Evolutionary conservation across 441 rosid genomes (phyloP).

Genomic region (Oxalis stricta): DNA sequence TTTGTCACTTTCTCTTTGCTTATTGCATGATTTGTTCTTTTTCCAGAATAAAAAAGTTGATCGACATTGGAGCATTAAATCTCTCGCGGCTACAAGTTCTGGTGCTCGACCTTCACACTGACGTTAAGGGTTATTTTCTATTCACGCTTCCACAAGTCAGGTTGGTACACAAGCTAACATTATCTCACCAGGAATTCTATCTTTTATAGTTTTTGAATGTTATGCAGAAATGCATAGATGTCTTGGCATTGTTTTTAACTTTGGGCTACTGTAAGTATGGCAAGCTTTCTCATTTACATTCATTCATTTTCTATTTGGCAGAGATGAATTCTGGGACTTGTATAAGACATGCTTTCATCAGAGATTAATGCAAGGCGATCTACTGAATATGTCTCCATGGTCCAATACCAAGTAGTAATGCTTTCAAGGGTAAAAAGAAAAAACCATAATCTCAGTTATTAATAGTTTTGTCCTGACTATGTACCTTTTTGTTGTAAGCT

Average conservation of each 20-base stretch:
- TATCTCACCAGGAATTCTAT: not conserved
- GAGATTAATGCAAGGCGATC: constrained; percentile 34
- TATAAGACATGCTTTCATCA: constrained; percentile 58
- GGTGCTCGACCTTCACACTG: constrained; percentile 52
- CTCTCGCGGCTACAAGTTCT: constrained; percentile 49
- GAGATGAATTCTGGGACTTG: constrained; percentile 82
- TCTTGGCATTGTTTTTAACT: not conserved
- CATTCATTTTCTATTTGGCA: constrained; percentile 23
- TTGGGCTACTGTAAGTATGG: not conserved
- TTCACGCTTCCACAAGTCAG: constrained; percentile 84
- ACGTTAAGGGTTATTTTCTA: constrained; percentile 70
- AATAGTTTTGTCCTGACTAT: not conserved
- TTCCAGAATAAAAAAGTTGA: constrained; percentile 61
- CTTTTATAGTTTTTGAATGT: not conserved
- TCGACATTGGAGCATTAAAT: constrained; percentile 62
- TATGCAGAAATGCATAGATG: too few relatives aligned
- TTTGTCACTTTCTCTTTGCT: not conserved
- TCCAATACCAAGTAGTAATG: constrained; percentile 21
- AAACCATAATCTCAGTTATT: constrained; percentile 7
- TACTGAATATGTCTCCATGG: constrained; percentile 57
- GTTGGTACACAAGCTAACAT: constrained; percentile 12
- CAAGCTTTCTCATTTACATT: not conserved
- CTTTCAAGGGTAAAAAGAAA: constrained; percentile 19
- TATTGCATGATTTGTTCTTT: not conserved
- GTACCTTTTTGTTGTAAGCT: not conserved